Base-by-base conservation (phyloP, 441 rosid species). In the Populus hybrid region DNA sequence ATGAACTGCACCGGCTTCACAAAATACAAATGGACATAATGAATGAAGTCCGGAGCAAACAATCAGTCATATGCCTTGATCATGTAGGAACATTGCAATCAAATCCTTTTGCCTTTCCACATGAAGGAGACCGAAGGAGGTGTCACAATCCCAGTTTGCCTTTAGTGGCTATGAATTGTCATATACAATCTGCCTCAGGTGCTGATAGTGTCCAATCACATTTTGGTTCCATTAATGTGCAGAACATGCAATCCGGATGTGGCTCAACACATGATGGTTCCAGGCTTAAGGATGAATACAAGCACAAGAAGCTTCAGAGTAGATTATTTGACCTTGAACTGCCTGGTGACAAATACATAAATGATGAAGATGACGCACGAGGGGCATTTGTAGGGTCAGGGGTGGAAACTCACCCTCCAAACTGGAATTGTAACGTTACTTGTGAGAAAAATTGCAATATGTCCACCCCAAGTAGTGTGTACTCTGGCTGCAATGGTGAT, bases 1-100 rank as follows among this genome's bases (percentile, higher is more conserved):
- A 78, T 70, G 95, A 93, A 83, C 91, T 93, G 76, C 95, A 93
- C 79, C 93, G 93, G 11, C 87, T 92, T 73, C 90, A 89, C 83
- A 82, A 81, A 71, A 87, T 78, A 82, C 97, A 92, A 34, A 83
- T 65, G 69, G 90, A 86, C 67, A 83, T 92, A 91, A 92, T 92
- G 97, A 89, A 87, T 82, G 91, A 89, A 82, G 65, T 87, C 70
- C 86, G 83, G 82, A 86, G 81, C 82, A 85, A 82, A 81, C 88
- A 89, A 72, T 71, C 85, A n/a, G 71, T 70, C 38, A 76, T 73
- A 40, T 85, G 81, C 67, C 69, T 79, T 76, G 75, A 69, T 70
- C 80, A 68, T 57, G 71, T 54, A 18, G 81, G 72, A 59, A 42
- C 77, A 54, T 78, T 67, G 3, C 78, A 73, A 32, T 82, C 84